Conservation (phyloP, 2,329 filamentous ascomycete genomes). For the Xylaria arbuscula region DNA sequence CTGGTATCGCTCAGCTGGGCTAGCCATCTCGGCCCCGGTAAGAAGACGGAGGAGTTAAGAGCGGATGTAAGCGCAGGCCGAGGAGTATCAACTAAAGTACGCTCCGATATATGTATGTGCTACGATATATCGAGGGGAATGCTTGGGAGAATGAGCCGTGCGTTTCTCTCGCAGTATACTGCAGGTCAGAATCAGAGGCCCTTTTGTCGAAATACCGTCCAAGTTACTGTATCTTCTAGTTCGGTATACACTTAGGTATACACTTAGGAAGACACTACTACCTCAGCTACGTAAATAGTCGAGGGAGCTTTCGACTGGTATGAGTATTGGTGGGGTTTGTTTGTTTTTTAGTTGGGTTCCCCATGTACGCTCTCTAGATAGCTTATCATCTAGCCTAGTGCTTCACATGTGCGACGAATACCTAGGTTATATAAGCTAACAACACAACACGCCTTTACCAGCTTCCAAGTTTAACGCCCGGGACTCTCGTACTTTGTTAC, state of each 20-base stretch:
- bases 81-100: not conserved
- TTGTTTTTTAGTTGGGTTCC: not conserved
- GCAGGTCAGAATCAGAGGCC: not conserved
- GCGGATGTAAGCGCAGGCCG: not conserved
- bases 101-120: not conserved
- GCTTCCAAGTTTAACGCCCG: too few relatives aligned
- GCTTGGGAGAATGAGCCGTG: not conserved
- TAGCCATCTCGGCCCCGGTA: conserved; percentile 30
- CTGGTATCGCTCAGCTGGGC: conserved; percentile 33
- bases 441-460: conserved; percentile 2
- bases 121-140: not conserved
- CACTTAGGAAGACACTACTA: too few relatives aligned
- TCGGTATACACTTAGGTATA: too few relatives aligned
- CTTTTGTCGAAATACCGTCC: not conserved
- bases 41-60: not conserved
- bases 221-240: not conserved
- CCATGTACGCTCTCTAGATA: conserved; percentile 4
- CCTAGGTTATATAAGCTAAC: conserved; percentile 16
- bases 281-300: too few relatives aligned
- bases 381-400: not conserved
- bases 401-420: not conserved
- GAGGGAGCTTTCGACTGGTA: not conserved
- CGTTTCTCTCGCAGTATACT: not conserved
- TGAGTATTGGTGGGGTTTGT: not conserved
- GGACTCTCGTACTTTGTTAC: too few relatives aligned